These are phyloP conservation scores for Diaporthe eres DNA, from an alignment of 2,329 filamentous ascomycete genomes.

Conservation along the genomic window DNA sequence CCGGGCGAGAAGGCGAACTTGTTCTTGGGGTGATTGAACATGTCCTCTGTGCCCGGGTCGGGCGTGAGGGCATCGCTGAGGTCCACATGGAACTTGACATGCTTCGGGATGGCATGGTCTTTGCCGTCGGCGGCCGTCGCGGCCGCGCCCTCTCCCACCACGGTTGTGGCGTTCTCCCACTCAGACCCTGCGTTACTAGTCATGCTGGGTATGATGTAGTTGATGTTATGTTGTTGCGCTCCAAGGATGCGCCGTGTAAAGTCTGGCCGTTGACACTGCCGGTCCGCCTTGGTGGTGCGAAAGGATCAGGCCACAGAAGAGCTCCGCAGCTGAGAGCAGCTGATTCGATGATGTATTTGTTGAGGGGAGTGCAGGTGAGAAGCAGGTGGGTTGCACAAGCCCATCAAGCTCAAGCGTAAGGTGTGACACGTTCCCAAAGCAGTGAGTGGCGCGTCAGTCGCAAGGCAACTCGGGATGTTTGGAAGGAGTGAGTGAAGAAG, in stretches of 20 bases:
- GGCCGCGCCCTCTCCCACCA: constrained; percentile 3
- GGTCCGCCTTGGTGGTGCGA: not conserved
- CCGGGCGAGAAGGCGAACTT: constrained; percentile 81
- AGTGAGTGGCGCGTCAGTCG: not conserved
- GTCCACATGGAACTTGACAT: constrained; percentile 40
- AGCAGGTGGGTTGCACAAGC: constrained; percentile 22
- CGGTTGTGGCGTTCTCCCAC: constrained; percentile 21
- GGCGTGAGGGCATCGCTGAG: constrained; percentile 73
- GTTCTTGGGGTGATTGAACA: constrained; percentile 77
- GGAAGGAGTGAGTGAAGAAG: not conserved
- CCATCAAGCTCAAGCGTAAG: constrained; percentile 14
- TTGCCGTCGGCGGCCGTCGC: not conserved
- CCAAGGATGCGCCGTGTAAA: not conserved
- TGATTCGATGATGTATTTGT: constrained; percentile 18
- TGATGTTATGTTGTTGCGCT: constrained; percentile 7
- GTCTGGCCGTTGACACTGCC: not conserved
- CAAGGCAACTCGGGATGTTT: not conserved
- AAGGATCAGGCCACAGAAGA: constrained; percentile 13
- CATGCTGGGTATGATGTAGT: constrained; percentile 30
- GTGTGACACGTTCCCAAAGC: constrained; percentile 14
- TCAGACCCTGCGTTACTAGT: constrained; percentile 18
- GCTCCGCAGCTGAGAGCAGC: not conserved
- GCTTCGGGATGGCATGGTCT: constrained; percentile 39
- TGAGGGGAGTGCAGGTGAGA: constrained; percentile 11
- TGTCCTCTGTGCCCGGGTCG: constrained; percentile 79